phyloP scores from a whole-genome alignment of 352 stramenopile genomes.

The Globisporangium nunn region DNA sequence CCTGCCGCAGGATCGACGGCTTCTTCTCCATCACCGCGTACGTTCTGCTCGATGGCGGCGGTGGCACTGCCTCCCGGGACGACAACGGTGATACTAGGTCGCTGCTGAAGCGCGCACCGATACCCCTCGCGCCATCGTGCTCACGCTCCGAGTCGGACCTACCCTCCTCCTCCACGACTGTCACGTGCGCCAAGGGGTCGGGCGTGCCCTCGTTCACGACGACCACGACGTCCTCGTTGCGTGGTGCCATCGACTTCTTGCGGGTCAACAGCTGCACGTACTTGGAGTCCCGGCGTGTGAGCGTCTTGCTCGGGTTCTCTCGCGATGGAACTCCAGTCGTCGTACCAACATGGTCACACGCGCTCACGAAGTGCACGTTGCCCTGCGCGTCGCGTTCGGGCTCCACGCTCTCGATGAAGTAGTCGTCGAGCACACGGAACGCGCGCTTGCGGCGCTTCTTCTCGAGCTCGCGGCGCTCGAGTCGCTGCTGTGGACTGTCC shows the following conservation, averaged over 20 bases:
- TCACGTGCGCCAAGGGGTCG: constrained; percentile 7
- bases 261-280: constrained; percentile 22
- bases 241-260: constrained; percentile 13
- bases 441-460: constrained; percentile 39
- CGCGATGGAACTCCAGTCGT: constrained; percentile 16
- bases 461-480: constrained; percentile 43
- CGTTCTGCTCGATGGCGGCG: constrained; percentile 6
- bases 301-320: constrained; percentile 12
- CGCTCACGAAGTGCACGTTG: constrained; percentile 4
- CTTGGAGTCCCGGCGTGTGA: constrained; percentile 29
- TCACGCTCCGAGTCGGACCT: constrained; percentile 1
- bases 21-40: constrained; percentile 14
- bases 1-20: constrained; percentile 11
- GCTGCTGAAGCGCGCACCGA: neutral
- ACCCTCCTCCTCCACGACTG: constrained; percentile 1
- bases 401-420: constrained; percentile 23
- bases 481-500: constrained; percentile 41
- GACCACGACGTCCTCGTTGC: constrained; percentile 30
- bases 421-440: constrained; percentile 50
- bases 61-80: neutral
- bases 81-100: neutral
- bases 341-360: constrained; percentile 27
- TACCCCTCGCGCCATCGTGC: neutral
- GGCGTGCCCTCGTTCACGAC: constrained; percentile 14
- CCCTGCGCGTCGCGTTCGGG: constrained; percentile 1